phyloP scores from a whole-genome alignment of 2,329 filamentous ascomycete genomes.

The Monosporascus sp. region DNA sequence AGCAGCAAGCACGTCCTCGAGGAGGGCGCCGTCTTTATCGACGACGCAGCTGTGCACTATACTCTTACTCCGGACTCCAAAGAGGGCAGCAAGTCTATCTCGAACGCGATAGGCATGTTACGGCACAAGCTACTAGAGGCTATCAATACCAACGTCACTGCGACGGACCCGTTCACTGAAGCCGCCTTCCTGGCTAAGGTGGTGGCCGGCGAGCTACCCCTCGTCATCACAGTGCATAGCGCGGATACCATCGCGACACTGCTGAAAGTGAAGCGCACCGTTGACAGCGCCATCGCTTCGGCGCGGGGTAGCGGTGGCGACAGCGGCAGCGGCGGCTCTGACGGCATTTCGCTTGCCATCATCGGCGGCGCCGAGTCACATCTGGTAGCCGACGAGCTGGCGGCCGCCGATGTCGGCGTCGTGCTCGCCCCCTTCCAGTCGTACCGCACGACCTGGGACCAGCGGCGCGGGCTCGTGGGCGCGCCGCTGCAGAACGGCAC shows the following conservation, averaged over 20 bases:
- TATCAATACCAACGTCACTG: slow-evolving; percentile 30
- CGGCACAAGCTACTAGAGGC: slow-evolving; percentile 50
- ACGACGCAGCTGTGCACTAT: slow-evolving; percentile 54
- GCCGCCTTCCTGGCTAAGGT: slow-evolving; percentile 47
- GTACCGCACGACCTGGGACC: slow-evolving; percentile 52
- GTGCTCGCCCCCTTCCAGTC: slow-evolving; percentile 55
- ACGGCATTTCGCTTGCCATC: slow-evolving; percentile 46
- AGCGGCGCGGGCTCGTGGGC: slow-evolving; percentile 56
- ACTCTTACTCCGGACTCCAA: slow-evolving; percentile 46
- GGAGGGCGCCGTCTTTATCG: slow-evolving; percentile 44
- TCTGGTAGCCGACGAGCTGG: slow-evolving; percentile 53
- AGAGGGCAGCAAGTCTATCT: slow-evolving; percentile 40
- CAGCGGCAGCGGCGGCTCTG: slow-evolving; percentile 1
- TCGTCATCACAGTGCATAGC: slow-evolving; percentile 55
- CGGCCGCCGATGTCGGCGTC: slow-evolving; percentile 50
- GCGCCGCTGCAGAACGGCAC: slow-evolving; percentile 63
- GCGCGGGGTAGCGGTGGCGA: slow-evolving; percentile 5
- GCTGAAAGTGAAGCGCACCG: slow-evolving; percentile 51
- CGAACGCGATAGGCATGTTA: slow-evolving; percentile 46
- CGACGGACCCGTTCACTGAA: slow-evolving; percentile 40
- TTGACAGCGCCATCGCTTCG: slow-evolving; percentile 38
- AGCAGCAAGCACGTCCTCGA: slow-evolving; percentile 41
- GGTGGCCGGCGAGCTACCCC: slow-evolving; percentile 44
- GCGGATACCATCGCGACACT: slow-evolving; percentile 57
- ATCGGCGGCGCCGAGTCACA: slow-evolving; percentile 59